Evolutionary conservation across 257 asterid species (phyloP).

Genomic region (Solanum chiquidenum): DNA sequence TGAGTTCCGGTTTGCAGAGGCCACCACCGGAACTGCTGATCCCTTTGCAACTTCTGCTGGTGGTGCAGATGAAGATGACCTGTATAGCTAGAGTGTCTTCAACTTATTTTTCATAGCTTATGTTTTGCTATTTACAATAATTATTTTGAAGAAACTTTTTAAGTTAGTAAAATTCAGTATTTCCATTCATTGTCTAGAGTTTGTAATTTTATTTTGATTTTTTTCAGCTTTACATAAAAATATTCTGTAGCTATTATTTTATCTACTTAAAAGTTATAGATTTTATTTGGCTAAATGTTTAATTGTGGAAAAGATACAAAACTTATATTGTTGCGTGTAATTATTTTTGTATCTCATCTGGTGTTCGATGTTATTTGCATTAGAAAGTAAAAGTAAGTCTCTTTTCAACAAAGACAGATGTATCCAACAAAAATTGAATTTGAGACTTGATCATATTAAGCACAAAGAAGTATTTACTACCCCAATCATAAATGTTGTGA

Average conservation of each 20-base stretch:
- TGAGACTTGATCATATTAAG: not conserved
- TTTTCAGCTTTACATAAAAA: not conserved
- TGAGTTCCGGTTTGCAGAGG: constrained; percentile 55
- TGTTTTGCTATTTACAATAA: not conserved
- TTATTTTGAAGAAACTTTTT: not conserved
- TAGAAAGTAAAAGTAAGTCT: not conserved
- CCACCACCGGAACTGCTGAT: constrained; percentile 24
- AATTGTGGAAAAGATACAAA: not conserved
- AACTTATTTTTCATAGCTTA: not conserved
- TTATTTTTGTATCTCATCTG: not conserved
- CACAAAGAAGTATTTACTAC: too few relatives aligned
- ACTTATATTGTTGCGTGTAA: not conserved
- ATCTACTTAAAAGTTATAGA: not conserved
- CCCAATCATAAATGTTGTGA: not conserved
- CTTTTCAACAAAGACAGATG: not conserved
- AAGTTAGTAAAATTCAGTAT: not conserved
- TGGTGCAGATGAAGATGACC: constrained; percentile 19
- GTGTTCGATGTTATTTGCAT: too few relatives aligned
- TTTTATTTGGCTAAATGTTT: not conserved
- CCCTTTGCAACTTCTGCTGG: constrained; percentile 45
- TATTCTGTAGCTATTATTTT: not conserved
- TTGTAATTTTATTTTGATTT: not conserved
- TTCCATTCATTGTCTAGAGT: not conserved
- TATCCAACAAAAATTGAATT: not conserved
- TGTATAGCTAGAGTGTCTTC: constrained; percentile 4